Conservation (phyloP, 2,329 filamentous ascomycete species). For the Xylariomycetidae sp. region DNA sequence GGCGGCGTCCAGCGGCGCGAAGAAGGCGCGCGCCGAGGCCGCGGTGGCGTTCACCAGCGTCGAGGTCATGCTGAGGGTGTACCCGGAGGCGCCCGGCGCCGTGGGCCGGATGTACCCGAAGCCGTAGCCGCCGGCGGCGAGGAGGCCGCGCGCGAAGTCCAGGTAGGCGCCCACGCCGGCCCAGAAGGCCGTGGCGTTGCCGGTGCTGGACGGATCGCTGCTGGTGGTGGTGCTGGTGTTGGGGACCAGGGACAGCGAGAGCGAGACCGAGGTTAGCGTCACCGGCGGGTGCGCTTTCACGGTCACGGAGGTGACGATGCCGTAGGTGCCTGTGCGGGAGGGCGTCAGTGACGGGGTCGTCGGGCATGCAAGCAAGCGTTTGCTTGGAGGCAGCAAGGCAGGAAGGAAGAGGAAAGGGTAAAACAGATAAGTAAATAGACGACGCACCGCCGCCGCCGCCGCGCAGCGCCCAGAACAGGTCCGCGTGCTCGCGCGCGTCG, state of each 20-base stretch:
- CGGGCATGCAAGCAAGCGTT: background rate
- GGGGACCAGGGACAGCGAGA: constrained; percentile 15
- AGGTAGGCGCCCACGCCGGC: constrained; percentile 27
- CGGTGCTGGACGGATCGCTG: constrained; percentile 6
- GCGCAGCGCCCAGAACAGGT: constrained; percentile 50
- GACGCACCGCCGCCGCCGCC: constrained; percentile 42
- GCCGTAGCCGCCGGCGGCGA: constrained; percentile 29
- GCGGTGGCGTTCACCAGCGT: constrained; percentile 25
- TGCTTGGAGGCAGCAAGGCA: too few relatives aligned
- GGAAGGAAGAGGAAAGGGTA: too few relatives aligned
- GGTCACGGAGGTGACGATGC: constrained; percentile 24
- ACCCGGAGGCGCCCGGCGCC: constrained; percentile 24
- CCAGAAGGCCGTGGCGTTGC: constrained; percentile 24
- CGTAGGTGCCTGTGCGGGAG: constrained; percentile 27
- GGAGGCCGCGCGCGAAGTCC: constrained; percentile 25
- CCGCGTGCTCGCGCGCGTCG: constrained; percentile 36
- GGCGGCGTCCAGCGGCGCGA: constrained; percentile 27
- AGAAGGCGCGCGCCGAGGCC: constrained; percentile 18
- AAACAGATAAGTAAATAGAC: too few relatives aligned
- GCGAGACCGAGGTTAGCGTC: constrained; percentile 14
- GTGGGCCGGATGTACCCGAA: constrained; percentile 30
- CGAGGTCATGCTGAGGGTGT: constrained; percentile 25
- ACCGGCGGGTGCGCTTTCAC: constrained; percentile 24
- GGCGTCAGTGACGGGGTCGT: constrained; percentile 3
- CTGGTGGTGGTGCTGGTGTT: constrained; percentile 2